These are phyloP conservation scores for Zygosaccharomyces pseudobailii DNA, from an alignment of 1,139 yeast genomes.

Conservation along the genomic window DNA sequence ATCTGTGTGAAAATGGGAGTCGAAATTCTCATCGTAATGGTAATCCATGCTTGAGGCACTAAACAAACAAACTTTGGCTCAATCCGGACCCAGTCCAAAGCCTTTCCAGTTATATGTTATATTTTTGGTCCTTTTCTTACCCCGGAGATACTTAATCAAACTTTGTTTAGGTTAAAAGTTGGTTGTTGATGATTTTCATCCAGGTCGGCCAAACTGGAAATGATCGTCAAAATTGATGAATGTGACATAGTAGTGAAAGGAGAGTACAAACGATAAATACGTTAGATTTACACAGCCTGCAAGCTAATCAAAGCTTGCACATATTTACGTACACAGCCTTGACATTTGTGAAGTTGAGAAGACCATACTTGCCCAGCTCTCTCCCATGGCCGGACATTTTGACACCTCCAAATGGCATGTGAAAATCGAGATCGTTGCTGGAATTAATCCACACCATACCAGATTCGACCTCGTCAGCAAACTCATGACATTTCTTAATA, in stretches of 20 bases:
- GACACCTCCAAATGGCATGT: constrained; percentile 76
- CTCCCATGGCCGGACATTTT: constrained; percentile 76
- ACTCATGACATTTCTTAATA: constrained; percentile 48
- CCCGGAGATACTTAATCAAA: neutral
- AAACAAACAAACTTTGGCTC: neutral
- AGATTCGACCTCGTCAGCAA: constrained; percentile 57
- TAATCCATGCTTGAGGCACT: constrained; percentile 8
- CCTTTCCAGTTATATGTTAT: neutral
- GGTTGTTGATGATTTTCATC: neutral
- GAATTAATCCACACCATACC: constrained; percentile 78
- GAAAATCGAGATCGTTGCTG: constrained; percentile 65
- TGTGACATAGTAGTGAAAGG: neutral
- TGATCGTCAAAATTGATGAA: neutral
- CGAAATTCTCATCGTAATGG: constrained; percentile 12
- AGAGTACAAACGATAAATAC: neutral
- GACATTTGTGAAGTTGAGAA: constrained; percentile 67
- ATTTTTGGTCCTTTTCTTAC: neutral
- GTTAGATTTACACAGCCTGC: neutral
- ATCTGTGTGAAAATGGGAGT: constrained; percentile 11
- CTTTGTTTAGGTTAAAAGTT: neutral
- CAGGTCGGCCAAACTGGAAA: neutral
- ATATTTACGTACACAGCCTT: constrained; percentile 70
- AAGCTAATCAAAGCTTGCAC: constrained; percentile 5
- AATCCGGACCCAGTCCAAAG: neutral
- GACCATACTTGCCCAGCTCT: constrained; percentile 76